Evolutionary conservation across 306 rosid species (phyloP).

Genomic region (Vigna hirtella): DNA sequence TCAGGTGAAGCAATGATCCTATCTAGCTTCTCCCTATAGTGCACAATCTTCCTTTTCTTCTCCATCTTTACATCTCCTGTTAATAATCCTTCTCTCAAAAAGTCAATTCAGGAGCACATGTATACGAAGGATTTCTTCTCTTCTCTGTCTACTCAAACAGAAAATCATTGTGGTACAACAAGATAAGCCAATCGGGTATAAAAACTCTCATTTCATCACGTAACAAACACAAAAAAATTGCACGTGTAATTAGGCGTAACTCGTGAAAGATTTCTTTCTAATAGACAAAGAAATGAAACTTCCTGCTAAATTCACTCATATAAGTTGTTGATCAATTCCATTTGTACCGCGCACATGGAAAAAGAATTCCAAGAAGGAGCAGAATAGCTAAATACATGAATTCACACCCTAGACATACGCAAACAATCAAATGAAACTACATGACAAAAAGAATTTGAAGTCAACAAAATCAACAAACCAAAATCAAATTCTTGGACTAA

Average conservation of each 20-base stretch:
- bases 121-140: slow-evolving; percentile 26
- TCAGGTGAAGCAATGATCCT: slow-evolving; percentile 72
- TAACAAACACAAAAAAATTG: slow-evolving; percentile 14
- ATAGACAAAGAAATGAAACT: slow-evolving; percentile 12
- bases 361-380: background rate
- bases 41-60: slow-evolving; percentile 60
- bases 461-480: background rate
- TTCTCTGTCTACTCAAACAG: slow-evolving; percentile 36
- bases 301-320: background rate
- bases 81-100: slow-evolving; percentile 41
- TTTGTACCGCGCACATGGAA: slow-evolving; percentile 5
- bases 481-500: slow-evolving; percentile 15
- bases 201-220: slow-evolving; percentile 32
- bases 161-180: slow-evolving; percentile 11
- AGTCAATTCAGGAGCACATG: slow-evolving; percentile 18
- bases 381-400: background rate
- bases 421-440: slow-evolving; percentile 1
- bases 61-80: slow-evolving; percentile 63
- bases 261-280: slow-evolving; percentile 6
- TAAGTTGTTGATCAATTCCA: background rate
- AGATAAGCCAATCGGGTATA: background rate
- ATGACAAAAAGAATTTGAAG: background rate
- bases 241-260: background rate
- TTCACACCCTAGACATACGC: background rate
- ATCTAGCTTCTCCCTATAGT: slow-evolving; percentile 83